These are phyloP conservation scores for Piper longum DNA, from an alignment of 164 flowering plant species.

Conservation along the genomic window DNA sequence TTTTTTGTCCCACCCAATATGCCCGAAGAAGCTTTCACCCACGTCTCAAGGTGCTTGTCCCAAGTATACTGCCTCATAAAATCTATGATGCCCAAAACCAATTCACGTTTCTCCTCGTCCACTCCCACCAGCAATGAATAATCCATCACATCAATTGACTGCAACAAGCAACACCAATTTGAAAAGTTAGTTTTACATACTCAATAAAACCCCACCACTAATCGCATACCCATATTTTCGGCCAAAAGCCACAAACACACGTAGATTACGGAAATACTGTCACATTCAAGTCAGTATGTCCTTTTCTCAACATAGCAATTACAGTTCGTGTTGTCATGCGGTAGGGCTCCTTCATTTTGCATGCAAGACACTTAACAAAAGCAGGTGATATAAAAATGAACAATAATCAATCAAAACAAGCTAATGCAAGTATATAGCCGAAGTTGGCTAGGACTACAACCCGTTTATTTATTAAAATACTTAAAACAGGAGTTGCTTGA, in stretches of 20 bases:
- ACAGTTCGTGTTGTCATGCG: background rate
- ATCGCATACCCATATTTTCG: too few relatives aligned
- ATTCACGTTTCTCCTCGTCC: slow-evolving; percentile 81
- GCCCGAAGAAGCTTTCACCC: slow-evolving; percentile 87
- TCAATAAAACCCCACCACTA: too few relatives aligned
- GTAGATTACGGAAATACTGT: too few relatives aligned
- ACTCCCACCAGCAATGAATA: slow-evolving; percentile 92
- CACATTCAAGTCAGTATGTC: background rate
- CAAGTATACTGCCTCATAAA: slow-evolving; percentile 99
- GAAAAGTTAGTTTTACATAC: too few relatives aligned
- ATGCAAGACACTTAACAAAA: background rate
- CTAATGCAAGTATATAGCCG: background rate
- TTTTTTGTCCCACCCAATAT: slow-evolving; percentile 87
- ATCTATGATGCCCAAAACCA: slow-evolving; percentile 93
- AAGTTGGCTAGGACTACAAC: background rate
- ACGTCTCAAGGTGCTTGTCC: slow-evolving; percentile 98
- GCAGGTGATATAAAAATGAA: background rate
- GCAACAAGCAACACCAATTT: slow-evolving; percentile 12
- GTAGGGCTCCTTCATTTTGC: background rate
- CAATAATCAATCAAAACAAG: background rate
- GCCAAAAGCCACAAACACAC: too few relatives aligned
- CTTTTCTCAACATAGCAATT: background rate
- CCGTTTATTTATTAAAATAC: too few relatives aligned
- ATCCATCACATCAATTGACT: slow-evolving; percentile 95
- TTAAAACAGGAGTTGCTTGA: background rate